phyloP scores from a whole-genome alignment of 1,284 basidiomycete genomes.

The Ceratobasidium sp. region DNA sequence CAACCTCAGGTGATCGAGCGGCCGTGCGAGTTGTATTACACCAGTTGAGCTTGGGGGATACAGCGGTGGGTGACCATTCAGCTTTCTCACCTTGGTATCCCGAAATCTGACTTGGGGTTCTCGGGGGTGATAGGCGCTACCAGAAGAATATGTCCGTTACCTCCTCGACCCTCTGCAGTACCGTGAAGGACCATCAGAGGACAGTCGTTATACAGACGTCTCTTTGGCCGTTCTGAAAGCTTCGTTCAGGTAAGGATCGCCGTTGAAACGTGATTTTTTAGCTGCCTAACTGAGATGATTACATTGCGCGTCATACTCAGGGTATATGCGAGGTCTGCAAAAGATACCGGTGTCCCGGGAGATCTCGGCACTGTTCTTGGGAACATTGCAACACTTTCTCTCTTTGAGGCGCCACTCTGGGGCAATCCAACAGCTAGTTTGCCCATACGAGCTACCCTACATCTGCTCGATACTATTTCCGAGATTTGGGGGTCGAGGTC shows the following conservation, averaged over 20 bases:
- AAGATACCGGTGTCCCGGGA: constrained; percentile 4
- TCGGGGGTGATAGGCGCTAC: constrained; percentile 17
- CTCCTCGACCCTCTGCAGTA: constrained; percentile 25
- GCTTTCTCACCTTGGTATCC: background rate
- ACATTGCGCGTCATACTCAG: constrained; percentile 3
- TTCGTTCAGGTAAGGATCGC: constrained; percentile 35
- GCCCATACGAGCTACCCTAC: constrained; percentile 18
- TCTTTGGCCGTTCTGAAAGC: constrained; percentile 5
- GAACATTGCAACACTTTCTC: background rate
- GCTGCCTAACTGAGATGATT: background rate
- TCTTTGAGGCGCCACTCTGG: constrained; percentile 17
- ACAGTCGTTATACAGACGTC: background rate
- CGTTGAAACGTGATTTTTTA: constrained; percentile 6
- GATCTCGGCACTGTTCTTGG: constrained; percentile 27
- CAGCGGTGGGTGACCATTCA: background rate
- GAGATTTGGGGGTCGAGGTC: constrained; percentile 21
- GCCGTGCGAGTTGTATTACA: constrained; percentile 35
- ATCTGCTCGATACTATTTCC: constrained; percentile 12
- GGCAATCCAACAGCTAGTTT: background rate
- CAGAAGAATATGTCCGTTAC: constrained; percentile 35
- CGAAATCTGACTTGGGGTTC: background rate
- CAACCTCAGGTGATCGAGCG: background rate
- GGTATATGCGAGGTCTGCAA: constrained; percentile 29
- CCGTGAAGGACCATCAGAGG: background rate
- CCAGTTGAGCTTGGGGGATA: constrained; percentile 13